Conservation (phyloP, 2,329 filamentous ascomycete species). For the Calonectria honghensis region DNA sequence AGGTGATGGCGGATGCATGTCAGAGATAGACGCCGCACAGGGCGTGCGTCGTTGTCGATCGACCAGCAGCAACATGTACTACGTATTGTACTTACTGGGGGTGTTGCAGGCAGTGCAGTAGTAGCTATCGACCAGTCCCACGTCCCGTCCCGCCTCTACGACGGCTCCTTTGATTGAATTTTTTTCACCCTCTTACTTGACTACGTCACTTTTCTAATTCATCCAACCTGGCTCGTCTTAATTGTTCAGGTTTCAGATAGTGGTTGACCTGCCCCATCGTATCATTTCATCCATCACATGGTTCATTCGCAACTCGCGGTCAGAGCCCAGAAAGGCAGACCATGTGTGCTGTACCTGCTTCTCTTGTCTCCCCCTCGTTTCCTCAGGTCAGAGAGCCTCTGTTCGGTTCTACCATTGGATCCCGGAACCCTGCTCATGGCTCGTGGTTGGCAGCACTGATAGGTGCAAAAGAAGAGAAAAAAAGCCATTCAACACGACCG, state of each 20-base stretch:
- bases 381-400: constrained; percentile 35
- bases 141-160: constrained; percentile 25
- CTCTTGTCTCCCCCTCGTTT: constrained; percentile 22
- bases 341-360: constrained; percentile 12
- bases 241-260: constrained; percentile 9
- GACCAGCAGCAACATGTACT: constrained; percentile 4
- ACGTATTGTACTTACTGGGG: constrained; percentile 1
- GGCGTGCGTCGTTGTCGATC: constrained; percentile 18
- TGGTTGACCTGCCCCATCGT: constrained; percentile 28
- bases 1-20: constrained; percentile 36
- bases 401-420: constrained; percentile 41
- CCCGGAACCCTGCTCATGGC: constrained; percentile 41
- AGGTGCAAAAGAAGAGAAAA: constrained; percentile 41
- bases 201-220: neutral
- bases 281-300: constrained; percentile 31
- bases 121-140: constrained; percentile 16
- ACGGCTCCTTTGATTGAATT: neutral
- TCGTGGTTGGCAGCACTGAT: constrained; percentile 41
- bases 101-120: constrained; percentile 23
- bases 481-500: constrained; percentile 25
- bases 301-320: constrained; percentile 18
- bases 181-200: neutral
- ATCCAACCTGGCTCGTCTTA: neutral
- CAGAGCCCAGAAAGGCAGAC: neutral
- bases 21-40: constrained; percentile 45